phyloP scores from a whole-genome alignment of 2,329 filamentous ascomycete genomes.

The Aspergillus oerlinghausenensis region DNA sequence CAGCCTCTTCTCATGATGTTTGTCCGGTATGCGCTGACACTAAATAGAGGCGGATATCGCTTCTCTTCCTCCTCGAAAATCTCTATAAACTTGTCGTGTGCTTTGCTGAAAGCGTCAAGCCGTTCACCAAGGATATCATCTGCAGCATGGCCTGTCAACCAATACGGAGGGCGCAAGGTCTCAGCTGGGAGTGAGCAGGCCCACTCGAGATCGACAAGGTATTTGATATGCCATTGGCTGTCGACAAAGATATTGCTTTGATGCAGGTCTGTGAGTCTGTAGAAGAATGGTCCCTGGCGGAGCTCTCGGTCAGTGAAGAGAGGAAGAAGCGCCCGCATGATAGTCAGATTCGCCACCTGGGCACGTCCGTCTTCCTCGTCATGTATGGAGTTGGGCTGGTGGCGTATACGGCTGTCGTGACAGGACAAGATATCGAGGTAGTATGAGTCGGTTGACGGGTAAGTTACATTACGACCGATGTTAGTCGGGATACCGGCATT shows the following conservation, averaged over 20 bases:
- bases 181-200: slow-evolving; percentile 18
- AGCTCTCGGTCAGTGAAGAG: slow-evolving; percentile 27
- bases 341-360: slow-evolving; percentile 27
- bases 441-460: slow-evolving; percentile 26
- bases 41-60: not conserved
- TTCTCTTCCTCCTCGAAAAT: slow-evolving; percentile 19
- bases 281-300: slow-evolving; percentile 31
- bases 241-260: slow-evolving; percentile 29
- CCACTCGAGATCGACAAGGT: slow-evolving; percentile 22
- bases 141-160: slow-evolving; percentile 16
- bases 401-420: slow-evolving; percentile 31
- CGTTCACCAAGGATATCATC: slow-evolving; percentile 9
- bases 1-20: slow-evolving; percentile 20
- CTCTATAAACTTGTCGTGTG: slow-evolving; percentile 14
- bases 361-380: slow-evolving; percentile 24
- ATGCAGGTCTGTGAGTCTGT: slow-evolving; percentile 38
- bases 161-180: slow-evolving; percentile 18
- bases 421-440: slow-evolving; percentile 28
- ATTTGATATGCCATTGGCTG: slow-evolving; percentile 19
- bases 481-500: slow-evolving; percentile 30
- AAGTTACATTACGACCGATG: slow-evolving; percentile 30
- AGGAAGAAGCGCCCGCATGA: slow-evolving; percentile 24
- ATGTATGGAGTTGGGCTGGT: slow-evolving; percentile 31
- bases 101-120: slow-evolving; percentile 7
- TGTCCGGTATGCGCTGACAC: slow-evolving; percentile 4